Evolutionary conservation across 179 eudicot genomes (phyloP).

Genomic region (Pouteria campechiana): DNA sequence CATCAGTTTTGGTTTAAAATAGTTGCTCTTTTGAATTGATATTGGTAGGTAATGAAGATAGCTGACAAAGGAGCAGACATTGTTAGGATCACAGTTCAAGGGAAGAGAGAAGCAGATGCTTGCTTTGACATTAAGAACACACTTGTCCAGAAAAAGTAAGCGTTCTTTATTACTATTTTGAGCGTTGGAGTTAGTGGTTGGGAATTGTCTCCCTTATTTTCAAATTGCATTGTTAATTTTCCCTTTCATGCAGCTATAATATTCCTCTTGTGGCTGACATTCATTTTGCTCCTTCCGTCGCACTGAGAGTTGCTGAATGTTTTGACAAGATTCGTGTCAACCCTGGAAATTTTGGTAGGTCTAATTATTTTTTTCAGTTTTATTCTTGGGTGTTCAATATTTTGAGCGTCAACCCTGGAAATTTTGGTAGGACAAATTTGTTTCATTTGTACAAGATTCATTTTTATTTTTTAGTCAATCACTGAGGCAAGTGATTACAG

Average conservation of each 20-base stretch:
- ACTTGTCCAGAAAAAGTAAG: slow-evolving; percentile 92
- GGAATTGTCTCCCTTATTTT: too few species aligned
- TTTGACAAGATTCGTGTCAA: slow-evolving; percentile 98
- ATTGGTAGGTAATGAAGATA: slow-evolving; percentile 76
- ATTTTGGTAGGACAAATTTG: slow-evolving; percentile 45
- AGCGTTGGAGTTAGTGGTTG: too few species aligned
- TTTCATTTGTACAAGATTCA: neutral
- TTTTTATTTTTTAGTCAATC: neutral
- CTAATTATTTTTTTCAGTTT: slow-evolving; percentile 4
- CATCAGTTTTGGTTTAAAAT: too few species aligned
- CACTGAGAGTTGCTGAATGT: slow-evolving; percentile 91
- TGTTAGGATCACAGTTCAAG: slow-evolving; percentile 95
- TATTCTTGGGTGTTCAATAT: slow-evolving; percentile 1
- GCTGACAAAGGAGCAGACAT: slow-evolving; percentile 96
- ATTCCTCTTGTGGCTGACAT: slow-evolving; percentile 98
- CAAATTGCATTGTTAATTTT: slow-evolving; percentile 1
- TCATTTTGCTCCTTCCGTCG: slow-evolving; percentile 96
- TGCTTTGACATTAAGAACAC: slow-evolving; percentile 89
- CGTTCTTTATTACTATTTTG: slow-evolving; percentile 3
- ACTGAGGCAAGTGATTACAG: slow-evolving; percentile 34
- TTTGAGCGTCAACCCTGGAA: slow-evolving; percentile 98
- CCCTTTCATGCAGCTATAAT: slow-evolving; percentile 55
- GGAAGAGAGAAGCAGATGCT: slow-evolving; percentile 96
- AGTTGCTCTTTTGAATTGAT: too few species aligned
- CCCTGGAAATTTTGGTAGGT: slow-evolving; percentile 95